Evolutionary conservation across 257 asterid species (phyloP), one percentile per base, ranked within the genome.

Genomic region (Nicotiana otophora): DNA sequence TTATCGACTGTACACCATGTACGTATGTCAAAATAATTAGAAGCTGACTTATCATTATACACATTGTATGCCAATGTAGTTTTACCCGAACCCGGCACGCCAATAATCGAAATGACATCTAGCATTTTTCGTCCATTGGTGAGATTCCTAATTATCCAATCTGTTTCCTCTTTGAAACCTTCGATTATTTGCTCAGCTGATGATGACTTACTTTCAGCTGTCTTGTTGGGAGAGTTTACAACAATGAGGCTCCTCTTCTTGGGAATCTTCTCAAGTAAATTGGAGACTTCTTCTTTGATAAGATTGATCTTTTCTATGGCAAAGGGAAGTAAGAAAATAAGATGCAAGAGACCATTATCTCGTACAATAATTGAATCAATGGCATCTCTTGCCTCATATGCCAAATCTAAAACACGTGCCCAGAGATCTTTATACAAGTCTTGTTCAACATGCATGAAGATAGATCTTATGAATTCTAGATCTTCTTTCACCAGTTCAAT

Each of bases 1-100:
- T 83, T 55, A 34, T 15, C 36, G 3, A 77, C 78, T 10, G 46
- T 28, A 58, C 62, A 62, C 85, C 85, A 77, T 10, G 78, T 79
- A 7, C 85, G 62, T 26, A 63, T 15, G 61, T 75, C 17, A 2
- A 83, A 83, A 34, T 83, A 69, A 1, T 19, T 0, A 2, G 3
- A 60, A 26, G 77, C 0, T 7, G 15, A 9, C 1, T 11, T n/a
- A 5, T 62, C 12, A 28, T 75, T 19, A 57, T 75, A 76, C 11
- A 83, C 82, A 34, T 83, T 62, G 66, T 4, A 26, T 0, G 51
- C 51, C 19, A 76, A 6, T 5, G 81, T 76, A 26, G 66, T 76
- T 57, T 28, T 76, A 76, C 81, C 81, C 0, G 28, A 9, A 30
- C 66, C 81, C 2, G 66, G 30, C 81, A 76, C 54, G 7, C 66